These are phyloP conservation scores for Aureobasidium sp. DNA, from an alignment of 2,329 filamentous ascomycete species.

Conservation along the genomic window DNA sequence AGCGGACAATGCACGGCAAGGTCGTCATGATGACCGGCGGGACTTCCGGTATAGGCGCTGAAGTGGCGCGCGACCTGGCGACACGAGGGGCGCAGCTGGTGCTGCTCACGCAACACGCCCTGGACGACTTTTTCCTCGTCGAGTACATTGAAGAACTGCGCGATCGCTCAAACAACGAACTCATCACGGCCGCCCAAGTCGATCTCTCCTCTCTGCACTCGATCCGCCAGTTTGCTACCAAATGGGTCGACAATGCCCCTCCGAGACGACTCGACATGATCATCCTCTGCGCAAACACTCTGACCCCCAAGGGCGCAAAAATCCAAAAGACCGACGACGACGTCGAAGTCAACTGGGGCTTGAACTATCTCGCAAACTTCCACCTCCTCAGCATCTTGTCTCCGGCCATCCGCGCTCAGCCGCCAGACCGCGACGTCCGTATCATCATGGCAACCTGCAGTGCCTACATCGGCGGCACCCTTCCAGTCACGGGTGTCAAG, in stretches of 20 bases:
- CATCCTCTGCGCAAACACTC: constrained; percentile 72
- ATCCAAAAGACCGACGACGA: constrained; percentile 60
- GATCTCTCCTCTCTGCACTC: constrained; percentile 83
- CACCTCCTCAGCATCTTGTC: constrained; percentile 86
- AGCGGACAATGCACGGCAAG: constrained; percentile 84
- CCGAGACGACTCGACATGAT: constrained; percentile 84
- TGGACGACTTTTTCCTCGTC: constrained; percentile 77
- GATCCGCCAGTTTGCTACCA: constrained; percentile 86
- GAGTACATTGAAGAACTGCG: constrained; percentile 90
- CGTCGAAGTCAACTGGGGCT: constrained; percentile 81
- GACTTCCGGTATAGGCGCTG: constrained; percentile 83
- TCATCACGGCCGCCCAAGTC: constrained; percentile 93
- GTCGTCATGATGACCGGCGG: constrained; percentile 90
- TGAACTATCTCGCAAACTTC: constrained; percentile 94
- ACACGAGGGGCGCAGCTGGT: constrained; percentile 79
- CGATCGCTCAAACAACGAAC: constrained; percentile 63
- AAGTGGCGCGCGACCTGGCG: constrained; percentile 65
- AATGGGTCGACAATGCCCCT: constrained; percentile 94
- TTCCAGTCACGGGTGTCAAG: constrained; percentile 34
- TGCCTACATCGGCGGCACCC: constrained; percentile 71
- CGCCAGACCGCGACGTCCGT: constrained; percentile 85
- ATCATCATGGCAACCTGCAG: constrained; percentile 81
- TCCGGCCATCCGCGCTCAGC: constrained; percentile 82
- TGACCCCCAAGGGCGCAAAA: constrained; percentile 58
- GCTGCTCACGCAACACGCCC: constrained; percentile 73